Evolutionary conservation across 2,329 filamentous ascomycete genomes (phyloP).

Genomic region (Plectosphaerella cucumerina): DNA sequence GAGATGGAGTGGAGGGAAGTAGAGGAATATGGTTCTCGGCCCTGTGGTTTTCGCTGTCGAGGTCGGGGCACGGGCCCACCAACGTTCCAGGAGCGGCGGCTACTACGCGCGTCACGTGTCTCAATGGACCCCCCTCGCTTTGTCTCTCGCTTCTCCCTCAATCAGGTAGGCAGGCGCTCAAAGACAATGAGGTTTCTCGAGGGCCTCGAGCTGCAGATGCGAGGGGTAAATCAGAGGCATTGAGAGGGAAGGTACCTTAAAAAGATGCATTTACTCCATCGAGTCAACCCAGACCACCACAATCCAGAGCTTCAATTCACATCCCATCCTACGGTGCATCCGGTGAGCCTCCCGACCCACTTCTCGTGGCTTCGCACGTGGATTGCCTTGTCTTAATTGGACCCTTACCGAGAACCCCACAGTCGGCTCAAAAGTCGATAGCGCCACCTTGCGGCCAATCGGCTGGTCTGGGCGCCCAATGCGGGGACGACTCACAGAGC

Average conservation of each 20-base stretch:
- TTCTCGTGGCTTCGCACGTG: conserved; percentile 4
- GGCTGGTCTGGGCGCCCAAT: neutral
- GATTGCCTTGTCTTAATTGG: too few species aligned
- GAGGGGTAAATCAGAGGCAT: too few species aligned
- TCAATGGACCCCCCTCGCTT: neutral
- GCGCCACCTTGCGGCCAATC: neutral
- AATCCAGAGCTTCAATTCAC: conserved; percentile 3
- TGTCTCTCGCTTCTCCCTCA: too few species aligned
- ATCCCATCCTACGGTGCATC: neutral
- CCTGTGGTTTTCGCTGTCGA: conserved; percentile 5
- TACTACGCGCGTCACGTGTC: neutral
- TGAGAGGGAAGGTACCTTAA: too few species aligned
- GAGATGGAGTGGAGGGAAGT: neutral
- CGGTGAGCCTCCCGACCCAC: neutral
- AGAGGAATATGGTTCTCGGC: neutral
- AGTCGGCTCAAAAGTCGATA: too few species aligned
- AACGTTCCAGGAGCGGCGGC: neutral
- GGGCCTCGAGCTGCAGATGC: too few species aligned
- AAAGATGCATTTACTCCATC: too few species aligned
- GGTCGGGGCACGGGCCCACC: neutral
- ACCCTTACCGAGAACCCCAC: too few species aligned
- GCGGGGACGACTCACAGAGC: too few species aligned
- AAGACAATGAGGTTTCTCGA: too few species aligned
- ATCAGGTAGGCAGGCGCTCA: too few species aligned
- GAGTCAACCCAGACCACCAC: too few species aligned